Conservation (phyloP, 768 basidiomycete species). For the Pleurotus giganteus region DNA sequence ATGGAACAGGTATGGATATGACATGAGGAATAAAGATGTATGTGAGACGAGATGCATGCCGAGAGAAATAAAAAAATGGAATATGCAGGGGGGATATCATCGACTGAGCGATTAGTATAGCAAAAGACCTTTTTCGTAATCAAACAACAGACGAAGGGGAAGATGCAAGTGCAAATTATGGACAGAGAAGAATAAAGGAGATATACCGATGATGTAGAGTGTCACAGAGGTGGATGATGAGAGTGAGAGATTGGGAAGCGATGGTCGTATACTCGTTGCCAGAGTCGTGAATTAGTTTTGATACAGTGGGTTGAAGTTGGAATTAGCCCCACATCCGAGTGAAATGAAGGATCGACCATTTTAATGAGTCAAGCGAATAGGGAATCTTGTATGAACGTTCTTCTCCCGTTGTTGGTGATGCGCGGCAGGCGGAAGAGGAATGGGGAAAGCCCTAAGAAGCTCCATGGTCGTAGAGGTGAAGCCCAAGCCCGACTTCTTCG, state of each 20-base stretch:
- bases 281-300: constrained; percentile 4
- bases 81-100: constrained; percentile 11
- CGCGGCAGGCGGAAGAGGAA: constrained; percentile 32
- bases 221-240: background rate
- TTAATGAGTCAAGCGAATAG: constrained; percentile 11
- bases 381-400: constrained; percentile 14
- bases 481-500: constrained; percentile 22
- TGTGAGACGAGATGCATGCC: constrained; percentile 5
- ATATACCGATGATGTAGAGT: background rate
- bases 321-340: constrained; percentile 4
- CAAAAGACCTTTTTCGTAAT: background rate
- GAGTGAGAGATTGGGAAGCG: background rate
- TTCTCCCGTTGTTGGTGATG: constrained; percentile 21
- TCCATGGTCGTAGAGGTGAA: constrained; percentile 39
- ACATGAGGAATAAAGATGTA: constrained; percentile 5
- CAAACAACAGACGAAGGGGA: constrained; percentile 10
- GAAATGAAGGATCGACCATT: constrained; percentile 7
- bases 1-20: background rate
- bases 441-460: constrained; percentile 45
- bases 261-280: background rate
- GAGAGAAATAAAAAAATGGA: background rate
- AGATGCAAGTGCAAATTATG: constrained; percentile 2
- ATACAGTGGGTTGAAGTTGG: background rate
- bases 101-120: constrained; percentile 7
- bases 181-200: background rate